phyloP scores from a whole-genome alignment of 225 moss, liverwort and hornwort genomes.

The Asterella californica region DNA sequence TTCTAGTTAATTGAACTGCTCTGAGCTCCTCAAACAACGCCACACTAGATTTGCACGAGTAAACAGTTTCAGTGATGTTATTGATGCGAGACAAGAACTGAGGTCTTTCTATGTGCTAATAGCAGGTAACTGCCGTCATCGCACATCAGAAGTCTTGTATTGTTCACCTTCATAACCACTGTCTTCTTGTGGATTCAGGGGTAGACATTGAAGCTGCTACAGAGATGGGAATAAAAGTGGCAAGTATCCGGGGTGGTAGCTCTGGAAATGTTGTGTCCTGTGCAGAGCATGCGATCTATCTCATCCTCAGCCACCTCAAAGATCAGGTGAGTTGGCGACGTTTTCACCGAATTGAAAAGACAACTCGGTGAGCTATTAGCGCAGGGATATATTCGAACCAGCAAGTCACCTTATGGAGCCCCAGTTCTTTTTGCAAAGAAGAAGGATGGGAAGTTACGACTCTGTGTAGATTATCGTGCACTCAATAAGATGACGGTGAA shows the following conservation, averaged over 20 bases:
- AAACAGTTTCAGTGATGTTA: not conserved
- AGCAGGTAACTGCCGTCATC: not conserved
- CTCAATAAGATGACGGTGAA: too few species aligned
- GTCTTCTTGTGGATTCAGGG: slow-evolving; percentile 30
- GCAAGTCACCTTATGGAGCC: too few species aligned
- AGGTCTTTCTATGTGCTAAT: not conserved
- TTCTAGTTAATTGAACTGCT: not conserved
- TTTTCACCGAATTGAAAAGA: too few species aligned
- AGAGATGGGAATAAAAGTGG: slow-evolving; percentile 60
- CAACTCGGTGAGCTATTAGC: too few species aligned
- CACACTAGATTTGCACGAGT: not conserved
- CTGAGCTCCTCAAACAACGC: not conserved
- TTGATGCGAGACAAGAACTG: not conserved
- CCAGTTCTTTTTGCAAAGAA: too few species aligned
- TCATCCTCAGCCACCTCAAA: slow-evolving; percentile 70
- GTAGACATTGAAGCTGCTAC: slow-evolving; percentile 76
- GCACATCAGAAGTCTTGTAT: not conserved
- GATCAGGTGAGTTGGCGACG: slow-evolving; percentile 49
- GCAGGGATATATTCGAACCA: too few species aligned
- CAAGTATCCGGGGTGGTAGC: slow-evolving; percentile 47
- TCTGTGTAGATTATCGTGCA: too few species aligned
- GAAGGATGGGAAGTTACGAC: too few species aligned
- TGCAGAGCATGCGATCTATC: slow-evolving; percentile 74
- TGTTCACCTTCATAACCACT: not conserved
- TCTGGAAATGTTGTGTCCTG: slow-evolving; percentile 72